phyloP scores from a whole-genome alignment of 768 basidiomycete species.

The Amanita molliuscula region DNA sequence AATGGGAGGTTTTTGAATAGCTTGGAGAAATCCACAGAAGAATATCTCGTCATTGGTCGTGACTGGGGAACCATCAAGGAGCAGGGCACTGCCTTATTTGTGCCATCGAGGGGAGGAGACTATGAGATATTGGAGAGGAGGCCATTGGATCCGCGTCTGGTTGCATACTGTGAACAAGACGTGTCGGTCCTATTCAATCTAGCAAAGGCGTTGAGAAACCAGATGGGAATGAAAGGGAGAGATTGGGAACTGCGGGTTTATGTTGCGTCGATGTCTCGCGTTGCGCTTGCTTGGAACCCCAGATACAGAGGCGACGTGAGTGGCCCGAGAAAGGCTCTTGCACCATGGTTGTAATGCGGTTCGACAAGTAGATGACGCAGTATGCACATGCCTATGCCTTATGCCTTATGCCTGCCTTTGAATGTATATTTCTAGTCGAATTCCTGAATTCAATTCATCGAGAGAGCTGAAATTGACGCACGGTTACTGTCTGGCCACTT shows the following conservation, averaged over 20 bases:
- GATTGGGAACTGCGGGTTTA: conserved; percentile 7
- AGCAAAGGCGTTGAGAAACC: conserved; percentile 4
- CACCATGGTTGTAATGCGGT: conserved; percentile 3
- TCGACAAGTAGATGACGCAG: no score
- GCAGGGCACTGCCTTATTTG: conserved; percentile 19
- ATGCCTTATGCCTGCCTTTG: no score
- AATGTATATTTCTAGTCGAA: background rate
- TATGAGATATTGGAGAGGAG: conserved; percentile 12
- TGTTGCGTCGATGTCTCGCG: conserved; percentile 1
- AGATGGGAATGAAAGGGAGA: conserved; percentile 8
- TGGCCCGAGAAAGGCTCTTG: conserved; percentile 7
- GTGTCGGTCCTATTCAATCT: conserved; percentile 8
- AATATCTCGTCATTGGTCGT: conserved; percentile 14
- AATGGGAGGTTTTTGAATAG: conserved; percentile 16
- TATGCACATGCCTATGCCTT: no score
- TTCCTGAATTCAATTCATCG: no score
- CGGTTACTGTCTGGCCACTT: background rate
- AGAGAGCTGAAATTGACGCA: no score
- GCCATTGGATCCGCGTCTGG: conserved; percentile 7
- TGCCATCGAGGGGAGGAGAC: conserved; percentile 17
- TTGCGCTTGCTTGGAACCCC: conserved; percentile 4
- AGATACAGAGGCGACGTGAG: conserved; percentile 2
- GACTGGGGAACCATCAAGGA: conserved; percentile 20
- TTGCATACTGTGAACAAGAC: conserved; percentile 11
- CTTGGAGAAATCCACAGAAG: conserved; percentile 14